Base-by-base conservation (phyloP, 805 yeast genomes). In the Starmerella sirachaensis region DNA sequence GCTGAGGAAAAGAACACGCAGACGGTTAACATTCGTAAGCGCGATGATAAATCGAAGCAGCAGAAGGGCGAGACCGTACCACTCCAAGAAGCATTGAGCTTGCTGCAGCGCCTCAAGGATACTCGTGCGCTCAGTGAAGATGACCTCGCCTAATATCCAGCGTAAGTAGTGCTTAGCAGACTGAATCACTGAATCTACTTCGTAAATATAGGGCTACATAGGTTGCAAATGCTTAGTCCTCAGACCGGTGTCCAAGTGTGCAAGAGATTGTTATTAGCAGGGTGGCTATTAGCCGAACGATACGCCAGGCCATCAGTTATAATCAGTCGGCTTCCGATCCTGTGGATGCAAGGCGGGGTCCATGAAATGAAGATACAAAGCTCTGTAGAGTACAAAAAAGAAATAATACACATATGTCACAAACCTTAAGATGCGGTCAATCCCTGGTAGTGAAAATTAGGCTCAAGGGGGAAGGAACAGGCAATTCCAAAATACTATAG, bases 11-110 rank as follows among this genome's bases (percentile, higher is more conserved):
- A 79, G 68, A 65, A 65, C 47, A 72, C 76, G 51, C 62, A 71
- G 47, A 69, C 86, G 50, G 99, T 91, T 51, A 91, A 91, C 60
- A 80, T 91, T 51, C 84, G 99, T 73, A 84, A 85, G 69, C 81
- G 98, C 69, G 97, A 91, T 61, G 83, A 85, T 56, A 73, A 75
- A 57, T 88, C 79, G 59, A 76, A 82, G 64, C 97, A 91, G 69
- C 82, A 82, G 62, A 91, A 88, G 79, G 58, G 63, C 31, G 95
- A 78, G 37, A 79, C 85, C 53, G 74, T 84, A 39, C 60, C 72
- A 33, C 70, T 88, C 46, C 82, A 73, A 27, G 70, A 67, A 17
- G 93, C 88, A 43, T 67, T 86, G 42, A 60, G 67, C 45, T 79
- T 81, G 63, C 68, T 91, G 63, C 55, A 63, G 50, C 63, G 57